These are phyloP conservation scores for Schoenoplectus triqueter DNA, from an alignment of 202 grass and related monocot genomes.

Conservation along the genomic window DNA sequence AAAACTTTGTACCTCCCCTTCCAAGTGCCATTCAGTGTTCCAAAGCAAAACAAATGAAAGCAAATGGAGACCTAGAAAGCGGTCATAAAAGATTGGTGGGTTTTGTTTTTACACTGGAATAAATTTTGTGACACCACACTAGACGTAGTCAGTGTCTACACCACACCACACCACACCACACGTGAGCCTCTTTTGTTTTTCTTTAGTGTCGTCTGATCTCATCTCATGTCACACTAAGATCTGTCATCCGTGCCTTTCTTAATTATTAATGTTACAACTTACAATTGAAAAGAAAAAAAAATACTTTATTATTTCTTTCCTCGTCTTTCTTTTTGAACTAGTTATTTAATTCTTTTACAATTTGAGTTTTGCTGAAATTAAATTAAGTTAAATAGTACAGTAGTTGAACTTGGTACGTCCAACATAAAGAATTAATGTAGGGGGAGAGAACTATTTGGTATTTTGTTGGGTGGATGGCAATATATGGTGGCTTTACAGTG, in stretches of 20 bases:
- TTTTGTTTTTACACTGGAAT: slow-evolving; percentile 24
- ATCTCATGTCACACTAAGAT: slow-evolving; percentile 14
- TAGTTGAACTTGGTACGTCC: too few species aligned
- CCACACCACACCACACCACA: neutral
- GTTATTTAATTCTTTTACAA: neutral
- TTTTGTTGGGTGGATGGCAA: too few species aligned
- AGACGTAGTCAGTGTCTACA: too few species aligned
- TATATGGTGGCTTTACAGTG: too few species aligned
- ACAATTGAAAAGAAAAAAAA: neutral
- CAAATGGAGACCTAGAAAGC: neutral
- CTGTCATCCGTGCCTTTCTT: neutral
- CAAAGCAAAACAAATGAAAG: neutral
- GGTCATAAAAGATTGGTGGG: neutral
- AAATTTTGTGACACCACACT: neutral
- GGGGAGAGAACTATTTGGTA: too few species aligned
- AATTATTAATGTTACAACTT: neutral
- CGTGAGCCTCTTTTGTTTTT: slow-evolving; percentile 43
- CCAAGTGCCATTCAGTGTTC: neutral
- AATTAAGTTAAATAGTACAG: too few species aligned
- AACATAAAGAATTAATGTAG: too few species aligned
- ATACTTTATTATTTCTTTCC: neutral
- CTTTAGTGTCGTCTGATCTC: neutral
- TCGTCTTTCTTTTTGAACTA: neutral
- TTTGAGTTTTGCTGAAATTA: too few species aligned
- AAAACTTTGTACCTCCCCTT: too few species aligned